These are phyloP conservation scores for Xylariaceae sp. DNA, from an alignment of 2,329 filamentous ascomycete species.

Conservation along the genomic window DNA sequence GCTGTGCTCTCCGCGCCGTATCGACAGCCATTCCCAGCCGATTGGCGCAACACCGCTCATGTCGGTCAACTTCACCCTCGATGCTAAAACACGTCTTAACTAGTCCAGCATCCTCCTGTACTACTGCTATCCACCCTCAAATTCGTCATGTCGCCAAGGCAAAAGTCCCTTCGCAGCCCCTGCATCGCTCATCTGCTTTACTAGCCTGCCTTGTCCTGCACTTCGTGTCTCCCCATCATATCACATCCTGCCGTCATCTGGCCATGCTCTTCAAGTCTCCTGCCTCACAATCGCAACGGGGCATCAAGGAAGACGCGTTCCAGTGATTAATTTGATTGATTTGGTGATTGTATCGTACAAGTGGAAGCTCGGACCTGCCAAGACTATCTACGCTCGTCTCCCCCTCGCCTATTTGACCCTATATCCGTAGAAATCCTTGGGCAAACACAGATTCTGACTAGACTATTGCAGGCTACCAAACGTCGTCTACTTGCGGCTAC, in stretches of 20 bases:
- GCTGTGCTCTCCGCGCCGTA: constrained; percentile 32
- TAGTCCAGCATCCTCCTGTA: neutral
- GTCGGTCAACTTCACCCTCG: constrained; percentile 18
- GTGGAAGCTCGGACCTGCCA: constrained; percentile 18
- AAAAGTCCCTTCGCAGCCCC: neutral
- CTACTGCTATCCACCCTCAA: constrained; percentile 10
- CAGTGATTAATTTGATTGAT: constrained; percentile 8
- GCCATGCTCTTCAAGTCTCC: constrained; percentile 1
- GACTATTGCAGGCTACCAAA: constrained; percentile 27
- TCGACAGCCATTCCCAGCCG: constrained; percentile 37
- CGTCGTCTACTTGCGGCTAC: constrained; percentile 31
- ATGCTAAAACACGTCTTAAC: constrained; percentile 13
- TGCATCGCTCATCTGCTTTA: constrained; percentile 15
- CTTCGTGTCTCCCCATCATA: constrained; percentile 18
- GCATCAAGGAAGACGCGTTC: constrained; percentile 7
- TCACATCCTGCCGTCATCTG: constrained; percentile 10
- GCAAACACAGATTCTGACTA: constrained; percentile 21
- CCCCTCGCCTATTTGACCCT: neutral
- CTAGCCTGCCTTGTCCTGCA: constrained; percentile 19
- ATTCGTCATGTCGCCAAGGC: constrained; percentile 19
- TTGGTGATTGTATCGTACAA: constrained; percentile 2
- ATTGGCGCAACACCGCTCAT: constrained; percentile 24
- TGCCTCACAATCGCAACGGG: constrained; percentile 7
- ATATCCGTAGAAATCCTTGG: neutral
- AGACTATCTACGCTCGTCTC: constrained; percentile 8